These are phyloP conservation scores for Daldinia sp. DNA, from an alignment of 2,329 filamentous ascomycete genomes.

Conservation along the genomic window DNA sequence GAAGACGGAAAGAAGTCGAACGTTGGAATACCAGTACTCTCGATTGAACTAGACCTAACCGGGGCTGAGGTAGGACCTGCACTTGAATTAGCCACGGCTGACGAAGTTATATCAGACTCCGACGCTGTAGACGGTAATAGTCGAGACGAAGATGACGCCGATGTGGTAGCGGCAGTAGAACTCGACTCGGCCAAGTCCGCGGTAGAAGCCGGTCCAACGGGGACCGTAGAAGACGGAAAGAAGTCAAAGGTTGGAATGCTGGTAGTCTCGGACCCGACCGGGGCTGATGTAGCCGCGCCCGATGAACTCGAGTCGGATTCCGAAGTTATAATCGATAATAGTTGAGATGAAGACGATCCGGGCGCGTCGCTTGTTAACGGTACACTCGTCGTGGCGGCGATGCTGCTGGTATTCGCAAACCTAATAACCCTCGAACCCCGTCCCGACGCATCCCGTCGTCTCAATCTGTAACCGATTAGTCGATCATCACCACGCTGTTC, in stretches of 20 bases:
- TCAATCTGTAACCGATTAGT: slow-evolving; percentile 40
- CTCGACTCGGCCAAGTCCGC: slow-evolving; percentile 4
- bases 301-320: background rate
- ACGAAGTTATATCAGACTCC: background rate
- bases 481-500: background rate
- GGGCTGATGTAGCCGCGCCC: background rate
- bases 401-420: slow-evolving; percentile 37
- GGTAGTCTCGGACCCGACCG: slow-evolving; percentile 28
- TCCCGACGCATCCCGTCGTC: slow-evolving; percentile 33
- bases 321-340: slow-evolving; percentile 14
- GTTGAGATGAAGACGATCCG: slow-evolving; percentile 22
- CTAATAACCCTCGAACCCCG: slow-evolving; percentile 33
- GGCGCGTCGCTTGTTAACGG: slow-evolving; percentile 11
- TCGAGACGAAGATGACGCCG: slow-evolving; percentile 23
- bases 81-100: slow-evolving; percentile 10
- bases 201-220: slow-evolving; percentile 7
- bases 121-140: slow-evolving; percentile 13
- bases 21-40: slow-evolving; percentile 36
- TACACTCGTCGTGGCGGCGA: slow-evolving; percentile 14
- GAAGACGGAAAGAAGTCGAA: slow-evolving; percentile 41
- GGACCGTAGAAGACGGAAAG: slow-evolving; percentile 39
- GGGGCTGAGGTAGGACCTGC: slow-evolving; percentile 2
- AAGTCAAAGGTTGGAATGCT: slow-evolving; percentile 37
- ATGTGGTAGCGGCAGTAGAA: background rate
- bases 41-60: slow-evolving; percentile 23